phyloP scores from a whole-genome alignment of 441 rosid genomes.

The Biscutella laevigata region DNA sequence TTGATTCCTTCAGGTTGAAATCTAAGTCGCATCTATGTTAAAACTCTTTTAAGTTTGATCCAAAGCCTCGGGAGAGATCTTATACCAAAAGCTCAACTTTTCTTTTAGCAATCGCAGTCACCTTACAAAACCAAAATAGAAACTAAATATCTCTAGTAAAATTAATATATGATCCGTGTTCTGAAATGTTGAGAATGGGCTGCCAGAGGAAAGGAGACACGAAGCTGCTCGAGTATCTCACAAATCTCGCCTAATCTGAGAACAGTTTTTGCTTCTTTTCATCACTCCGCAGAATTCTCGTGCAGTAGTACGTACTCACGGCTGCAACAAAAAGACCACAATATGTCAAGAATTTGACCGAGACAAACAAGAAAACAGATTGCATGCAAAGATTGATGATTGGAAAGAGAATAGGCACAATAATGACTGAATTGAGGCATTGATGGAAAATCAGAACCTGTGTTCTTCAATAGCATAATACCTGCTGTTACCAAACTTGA shows the following conservation, averaged over 20 bases:
- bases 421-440: background rate
- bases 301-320: constrained; percentile 87
- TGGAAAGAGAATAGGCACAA: background rate
- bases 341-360: background rate
- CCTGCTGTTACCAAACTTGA: constrained; percentile 95
- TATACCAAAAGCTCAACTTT: background rate
- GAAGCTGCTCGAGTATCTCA: background rate
- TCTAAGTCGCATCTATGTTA: background rate
- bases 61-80: constrained; percentile 4
- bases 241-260: too few species aligned
- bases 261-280: too few species aligned
- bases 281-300: constrained; percentile 53
- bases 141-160: too few species aligned
- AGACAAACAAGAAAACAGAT: background rate
- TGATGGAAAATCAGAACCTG: background rate
- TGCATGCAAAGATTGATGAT: constrained; percentile 3
- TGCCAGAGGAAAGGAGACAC: too few species aligned
- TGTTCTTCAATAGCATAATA: constrained; percentile 27
- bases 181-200: too few species aligned
- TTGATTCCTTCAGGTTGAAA: background rate
- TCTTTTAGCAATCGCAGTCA: background rate
- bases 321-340: constrained; percentile 39
- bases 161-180: too few species aligned
- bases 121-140: too few species aligned
- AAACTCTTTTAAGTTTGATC: constrained; percentile 14